Conservation (phyloP, 2,329 filamentous ascomycete genomes). For the Passalora sequoiae region DNA sequence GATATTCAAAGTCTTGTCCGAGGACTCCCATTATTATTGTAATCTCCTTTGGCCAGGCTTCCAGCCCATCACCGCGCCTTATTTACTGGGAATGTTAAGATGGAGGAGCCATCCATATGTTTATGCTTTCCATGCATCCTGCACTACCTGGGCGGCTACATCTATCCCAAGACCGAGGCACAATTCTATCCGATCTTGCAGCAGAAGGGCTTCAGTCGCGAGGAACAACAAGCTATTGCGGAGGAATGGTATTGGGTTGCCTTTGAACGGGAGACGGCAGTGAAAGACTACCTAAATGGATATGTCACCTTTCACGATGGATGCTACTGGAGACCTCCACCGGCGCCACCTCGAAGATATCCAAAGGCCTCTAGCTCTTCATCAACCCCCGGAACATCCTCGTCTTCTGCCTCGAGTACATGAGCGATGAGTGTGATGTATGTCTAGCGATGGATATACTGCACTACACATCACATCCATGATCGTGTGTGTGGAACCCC, state of each 20-base stretch:
- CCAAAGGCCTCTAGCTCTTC: neutral
- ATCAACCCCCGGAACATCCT: neutral
- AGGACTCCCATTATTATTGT: too few species aligned
- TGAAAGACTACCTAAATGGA: slow-evolving; percentile 21
- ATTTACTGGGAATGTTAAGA: neutral
- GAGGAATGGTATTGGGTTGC: slow-evolving; percentile 26
- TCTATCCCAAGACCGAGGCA: slow-evolving; percentile 14
- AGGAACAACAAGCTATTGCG: slow-evolving; percentile 19
- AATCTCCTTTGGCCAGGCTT: neutral
- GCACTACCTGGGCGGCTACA: slow-evolving; percentile 21
- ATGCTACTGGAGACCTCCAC: slow-evolving; percentile 18
- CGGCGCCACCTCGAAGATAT: slow-evolving; percentile 4
- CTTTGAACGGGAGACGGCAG: slow-evolving; percentile 22
- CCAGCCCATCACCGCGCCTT: neutral
- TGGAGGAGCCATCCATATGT: slow-evolving; percentile 16
- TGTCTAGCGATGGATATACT: too few species aligned
- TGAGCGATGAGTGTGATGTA: too few species aligned
- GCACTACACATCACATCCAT: too few species aligned
- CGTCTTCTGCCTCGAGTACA: neutral
- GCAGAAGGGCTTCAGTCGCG: slow-evolving; percentile 18
- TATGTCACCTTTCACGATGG: slow-evolving; percentile 21
- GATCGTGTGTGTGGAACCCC: too few species aligned
- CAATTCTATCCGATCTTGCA: slow-evolving; percentile 20
- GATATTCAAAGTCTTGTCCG: neutral
- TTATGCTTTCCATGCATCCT: slow-evolving; percentile 25